Percentiles rank a stretch among this genome's conserved stretches.
phyloP scores from a whole-genome alignment of 805 yeast species.

The Monosporozyma aquatica region DNA sequence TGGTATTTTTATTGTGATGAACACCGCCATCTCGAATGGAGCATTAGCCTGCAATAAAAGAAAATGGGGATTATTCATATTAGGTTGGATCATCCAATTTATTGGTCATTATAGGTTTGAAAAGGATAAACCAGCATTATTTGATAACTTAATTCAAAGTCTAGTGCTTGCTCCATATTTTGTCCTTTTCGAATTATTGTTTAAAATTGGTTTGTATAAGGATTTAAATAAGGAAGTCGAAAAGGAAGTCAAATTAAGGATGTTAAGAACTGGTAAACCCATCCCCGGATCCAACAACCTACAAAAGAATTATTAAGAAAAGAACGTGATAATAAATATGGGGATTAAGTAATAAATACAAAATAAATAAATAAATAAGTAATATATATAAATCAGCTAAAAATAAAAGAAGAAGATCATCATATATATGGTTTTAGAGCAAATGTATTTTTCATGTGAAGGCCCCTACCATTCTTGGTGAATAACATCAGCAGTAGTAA shows the following conservation, averaged over 20 bases:
- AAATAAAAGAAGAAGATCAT: neutral
- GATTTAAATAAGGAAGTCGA: slow-evolving; percentile 21
- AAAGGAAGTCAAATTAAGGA: slow-evolving; percentile 4
- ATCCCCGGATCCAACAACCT: neutral
- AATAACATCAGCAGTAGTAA: slow-evolving; percentile 7
- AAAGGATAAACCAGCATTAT: slow-evolving; percentile 72
- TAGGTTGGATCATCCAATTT: slow-evolving; percentile 77
- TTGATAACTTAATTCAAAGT: slow-evolving; percentile 78
- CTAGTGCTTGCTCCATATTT: slow-evolving; percentile 86
- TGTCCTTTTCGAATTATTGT: slow-evolving; percentile 69
- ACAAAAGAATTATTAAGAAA: no score
- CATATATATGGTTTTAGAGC: no score
- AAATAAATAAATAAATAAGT: slow-evolving; percentile 3
- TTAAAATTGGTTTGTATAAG: slow-evolving; percentile 52
- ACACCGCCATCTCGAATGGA: slow-evolving; percentile 14
- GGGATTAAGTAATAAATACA: neutral
- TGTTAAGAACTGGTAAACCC: neutral
- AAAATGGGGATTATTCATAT: slow-evolving; percentile 34
- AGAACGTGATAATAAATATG: neutral
- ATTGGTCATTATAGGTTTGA: slow-evolving; percentile 82
- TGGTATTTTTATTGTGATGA: slow-evolving; percentile 31
- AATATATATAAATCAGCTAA: neutral
- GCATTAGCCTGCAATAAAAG: neutral
- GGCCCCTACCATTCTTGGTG: slow-evolving; percentile 14
- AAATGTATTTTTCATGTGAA: no score